Percentiles rank a stretch among this genome's conserved stretches.
These are phyloP conservation scores for Oenanthe sinensis DNA, from an alignment of 129 eudicot genomes.

Conservation along the genomic window DNA sequence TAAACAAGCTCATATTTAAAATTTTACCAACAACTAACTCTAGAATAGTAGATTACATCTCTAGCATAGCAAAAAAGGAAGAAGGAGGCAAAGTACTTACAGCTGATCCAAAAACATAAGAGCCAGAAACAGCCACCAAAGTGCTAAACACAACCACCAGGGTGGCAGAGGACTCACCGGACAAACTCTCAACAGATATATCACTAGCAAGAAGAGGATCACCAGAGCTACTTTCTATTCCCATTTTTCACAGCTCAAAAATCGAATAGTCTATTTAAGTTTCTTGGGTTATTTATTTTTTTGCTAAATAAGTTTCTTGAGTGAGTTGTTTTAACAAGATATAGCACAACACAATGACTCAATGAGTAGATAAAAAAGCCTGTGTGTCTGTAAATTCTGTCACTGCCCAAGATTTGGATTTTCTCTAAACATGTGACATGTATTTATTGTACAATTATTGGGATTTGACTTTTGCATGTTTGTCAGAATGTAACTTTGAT, in stretches of 20 bases:
- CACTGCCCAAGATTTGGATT: not conserved
- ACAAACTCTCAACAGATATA: not conserved
- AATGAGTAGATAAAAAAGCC: not conserved
- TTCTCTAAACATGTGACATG: not conserved
- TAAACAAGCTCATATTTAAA: not conserved
- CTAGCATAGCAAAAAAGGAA: not conserved
- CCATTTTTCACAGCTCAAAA: not conserved
- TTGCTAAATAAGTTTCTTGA: too few species aligned
- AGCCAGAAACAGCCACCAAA: conserved; percentile 63
- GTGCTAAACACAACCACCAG: conserved; percentile 54
- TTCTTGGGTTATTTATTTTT: too few species aligned
- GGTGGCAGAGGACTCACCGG: conserved; percentile 24
- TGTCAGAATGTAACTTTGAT: not conserved
- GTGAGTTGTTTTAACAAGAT: too few species aligned
- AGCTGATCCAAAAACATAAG: conserved; percentile 75
- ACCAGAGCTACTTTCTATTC: not conserved
- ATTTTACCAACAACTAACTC: not conserved
- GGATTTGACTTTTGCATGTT: not conserved
- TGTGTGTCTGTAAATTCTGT: not conserved
- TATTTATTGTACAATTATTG: not conserved
- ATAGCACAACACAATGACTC: too few species aligned
- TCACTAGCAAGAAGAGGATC: not conserved
- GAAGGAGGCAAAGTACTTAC: conserved; percentile 29
- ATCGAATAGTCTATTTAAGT: not conserved
- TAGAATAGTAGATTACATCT: not conserved